These are phyloP conservation scores for Bruguiera hainesii DNA, from an alignment of 441 rosid species.

Conservation along the genomic window DNA sequence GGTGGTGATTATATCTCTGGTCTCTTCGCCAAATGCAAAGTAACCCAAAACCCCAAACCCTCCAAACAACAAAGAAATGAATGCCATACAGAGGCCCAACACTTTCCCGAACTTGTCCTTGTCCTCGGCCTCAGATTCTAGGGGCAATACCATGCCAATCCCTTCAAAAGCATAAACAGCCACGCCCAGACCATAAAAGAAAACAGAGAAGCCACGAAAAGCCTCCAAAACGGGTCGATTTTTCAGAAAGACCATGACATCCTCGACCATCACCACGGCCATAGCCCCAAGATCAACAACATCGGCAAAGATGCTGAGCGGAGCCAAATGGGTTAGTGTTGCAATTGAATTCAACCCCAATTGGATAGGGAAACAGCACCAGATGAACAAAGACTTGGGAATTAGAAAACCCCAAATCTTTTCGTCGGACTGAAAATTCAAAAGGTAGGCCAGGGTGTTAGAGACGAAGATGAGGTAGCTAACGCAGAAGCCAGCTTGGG, in stretches of 20 bases:
- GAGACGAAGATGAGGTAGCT: constrained; percentile 43
- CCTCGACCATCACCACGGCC: constrained; percentile 70
- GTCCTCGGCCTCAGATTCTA: constrained; percentile 61
- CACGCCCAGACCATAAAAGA: constrained; percentile 77
- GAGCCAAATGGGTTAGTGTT: constrained; percentile 77
- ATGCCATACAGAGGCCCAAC: constrained; percentile 48
- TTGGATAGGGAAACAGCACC: constrained; percentile 79
- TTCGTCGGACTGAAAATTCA: constrained; percentile 20
- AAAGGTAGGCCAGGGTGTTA: constrained; percentile 38
- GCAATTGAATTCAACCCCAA: constrained; percentile 73
- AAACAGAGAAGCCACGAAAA: constrained; percentile 53
- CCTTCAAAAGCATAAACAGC: constrained; percentile 73
- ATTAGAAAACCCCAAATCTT: constrained; percentile 36
- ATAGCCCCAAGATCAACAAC: constrained; percentile 77
- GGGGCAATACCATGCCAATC: constrained; percentile 69
- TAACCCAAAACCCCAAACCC: constrained; percentile 66
- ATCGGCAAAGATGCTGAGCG: constrained; percentile 81
- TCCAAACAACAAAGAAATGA: constrained; percentile 49
- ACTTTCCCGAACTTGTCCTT: constrained; percentile 55
- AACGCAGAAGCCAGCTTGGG: constrained; percentile 65
- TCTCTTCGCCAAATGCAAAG: constrained; percentile 62
- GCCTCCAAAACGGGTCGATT: constrained; percentile 46
- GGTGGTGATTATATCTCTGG: constrained; percentile 67
- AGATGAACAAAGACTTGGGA: constrained; percentile 50
- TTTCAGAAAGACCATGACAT: constrained; percentile 34